These are phyloP conservation scores for Rhizopogon roseolus DNA, from an alignment of 768 basidiomycete genomes.

Conservation along the genomic window DNA sequence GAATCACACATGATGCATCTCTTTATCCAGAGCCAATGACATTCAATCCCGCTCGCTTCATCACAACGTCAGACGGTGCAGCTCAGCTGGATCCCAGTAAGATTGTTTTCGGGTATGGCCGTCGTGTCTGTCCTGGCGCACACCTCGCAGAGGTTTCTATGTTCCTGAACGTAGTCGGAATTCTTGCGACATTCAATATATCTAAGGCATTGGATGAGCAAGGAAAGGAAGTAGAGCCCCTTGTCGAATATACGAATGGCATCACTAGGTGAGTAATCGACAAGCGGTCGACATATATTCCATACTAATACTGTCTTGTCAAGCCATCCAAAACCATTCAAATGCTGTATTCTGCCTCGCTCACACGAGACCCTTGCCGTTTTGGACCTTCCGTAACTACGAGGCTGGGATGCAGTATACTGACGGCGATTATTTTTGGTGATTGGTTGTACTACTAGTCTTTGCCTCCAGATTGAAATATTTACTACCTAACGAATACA, in stretches of 20 bases:
- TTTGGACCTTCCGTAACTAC: background rate
- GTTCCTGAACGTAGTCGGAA: slow-evolving; percentile 31
- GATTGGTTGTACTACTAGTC: no score
- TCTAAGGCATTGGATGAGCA: slow-evolving; percentile 27
- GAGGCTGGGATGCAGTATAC: no score
- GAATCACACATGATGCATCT: slow-evolving; percentile 5
- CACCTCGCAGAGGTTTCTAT: slow-evolving; percentile 29
- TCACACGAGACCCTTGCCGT: background rate
- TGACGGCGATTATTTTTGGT: no score
- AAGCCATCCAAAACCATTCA: slow-evolving; percentile 6
- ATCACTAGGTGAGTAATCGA: slow-evolving; percentile 19
- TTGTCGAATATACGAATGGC: slow-evolving; percentile 27
- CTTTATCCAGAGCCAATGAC: slow-evolving; percentile 42
- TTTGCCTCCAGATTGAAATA: no score
- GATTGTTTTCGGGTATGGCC: slow-evolving; percentile 14
- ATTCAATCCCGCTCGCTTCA: slow-evolving; percentile 46
- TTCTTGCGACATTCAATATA: slow-evolving; percentile 34
- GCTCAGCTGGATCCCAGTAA: slow-evolving; percentile 9
- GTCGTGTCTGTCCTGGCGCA: slow-evolving; percentile 12
- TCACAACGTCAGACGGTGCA: slow-evolving; percentile 17
- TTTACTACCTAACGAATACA: no score
- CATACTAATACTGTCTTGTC: background rate
- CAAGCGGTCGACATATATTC: background rate
- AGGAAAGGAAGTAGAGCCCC: slow-evolving; percentile 33
- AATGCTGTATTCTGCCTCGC: background rate